Conservation (phyloP, 331 rosid species). For the Quercus tomentella region DNA sequence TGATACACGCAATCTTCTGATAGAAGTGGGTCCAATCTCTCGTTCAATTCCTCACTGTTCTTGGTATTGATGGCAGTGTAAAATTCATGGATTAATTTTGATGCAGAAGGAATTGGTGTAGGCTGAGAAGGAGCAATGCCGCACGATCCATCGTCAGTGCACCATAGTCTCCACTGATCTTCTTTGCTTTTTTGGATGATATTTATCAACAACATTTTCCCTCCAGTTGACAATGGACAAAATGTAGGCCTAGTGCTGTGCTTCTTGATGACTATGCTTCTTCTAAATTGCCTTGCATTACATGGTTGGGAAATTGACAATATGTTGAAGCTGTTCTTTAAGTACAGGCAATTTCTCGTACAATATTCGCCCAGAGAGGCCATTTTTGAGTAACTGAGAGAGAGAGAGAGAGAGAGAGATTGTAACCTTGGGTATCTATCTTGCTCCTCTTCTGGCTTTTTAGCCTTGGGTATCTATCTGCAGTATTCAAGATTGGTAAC, state of each 20-base stretch:
- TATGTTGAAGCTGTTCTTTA: conserved; percentile 17
- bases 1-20: conserved; percentile 23
- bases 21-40: conserved; percentile 27
- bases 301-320: conserved; percentile 8
- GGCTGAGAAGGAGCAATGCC: conserved; percentile 19
- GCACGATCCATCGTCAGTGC: conserved; percentile 32
- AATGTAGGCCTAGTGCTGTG: conserved; percentile 5
- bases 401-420: not conserved
- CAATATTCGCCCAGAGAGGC: conserved; percentile 33
- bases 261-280: not conserved
- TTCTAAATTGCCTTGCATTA: not conserved
- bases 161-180: conserved; percentile 33
- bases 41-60: conserved; percentile 18
- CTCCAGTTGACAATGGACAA: not conserved
- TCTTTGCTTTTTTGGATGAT: not conserved
- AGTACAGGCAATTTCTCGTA: conserved; percentile 1
- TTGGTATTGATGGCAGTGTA: conserved; percentile 30
- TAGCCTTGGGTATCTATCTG: conserved; percentile 5
- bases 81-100: conserved; percentile 14
- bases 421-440: conserved; percentile 5
- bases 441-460: conserved; percentile 7
- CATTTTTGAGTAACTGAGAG: conserved; percentile 15
- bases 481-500: not conserved
- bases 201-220: not conserved
- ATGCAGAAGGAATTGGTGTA: conserved; percentile 9